Percentiles rank a stretch among this genome's conserved stretches.
phyloP scores from a whole-genome alignment of 257 asterid genomes.

The Forsythia viridissima region DNA sequence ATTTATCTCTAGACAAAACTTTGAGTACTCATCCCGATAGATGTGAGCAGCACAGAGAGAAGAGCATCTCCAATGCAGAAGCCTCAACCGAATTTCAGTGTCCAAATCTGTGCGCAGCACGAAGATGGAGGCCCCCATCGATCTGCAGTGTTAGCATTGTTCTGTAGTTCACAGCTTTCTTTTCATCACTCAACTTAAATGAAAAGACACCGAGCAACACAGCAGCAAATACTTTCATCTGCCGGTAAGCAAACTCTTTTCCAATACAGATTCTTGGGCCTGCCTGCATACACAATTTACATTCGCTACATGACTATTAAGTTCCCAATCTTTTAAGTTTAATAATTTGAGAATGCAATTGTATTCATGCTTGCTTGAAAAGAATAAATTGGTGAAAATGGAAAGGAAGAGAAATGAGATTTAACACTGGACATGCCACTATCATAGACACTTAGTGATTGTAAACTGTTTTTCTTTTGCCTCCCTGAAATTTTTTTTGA shows the following conservation, averaged over 20 bases:
- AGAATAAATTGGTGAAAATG: not conserved
- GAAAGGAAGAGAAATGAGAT: not conserved
- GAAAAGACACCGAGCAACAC: constrained; percentile 44
- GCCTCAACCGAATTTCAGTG: not conserved
- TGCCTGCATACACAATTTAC: constrained; percentile 35
- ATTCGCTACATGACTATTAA: not conserved
- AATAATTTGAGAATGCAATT: not conserved
- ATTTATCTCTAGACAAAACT: too few relatives aligned
- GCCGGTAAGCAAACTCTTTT: constrained; percentile 65
- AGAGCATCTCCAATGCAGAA: not conserved
- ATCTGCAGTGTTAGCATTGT: constrained; percentile 59
- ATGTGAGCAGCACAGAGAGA: too few relatives aligned
- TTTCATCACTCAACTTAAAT: constrained; percentile 46
- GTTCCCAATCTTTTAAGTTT: not conserved
- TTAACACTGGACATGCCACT: not conserved
- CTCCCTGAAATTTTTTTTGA: not conserved
- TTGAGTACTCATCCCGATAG: too few relatives aligned
- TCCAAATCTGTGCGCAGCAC: constrained; percentile 24
- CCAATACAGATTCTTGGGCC: constrained; percentile 63
- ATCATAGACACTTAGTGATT: not conserved
- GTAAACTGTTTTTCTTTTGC: too few relatives aligned
- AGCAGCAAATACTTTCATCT: constrained; percentile 61
- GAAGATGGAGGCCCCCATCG: constrained; percentile 43
- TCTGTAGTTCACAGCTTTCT: constrained; percentile 39
- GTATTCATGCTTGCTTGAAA: not conserved